Base-by-base conservation (phyloP, 805 yeast species). In the Blastobotrys attinorum region DNA sequence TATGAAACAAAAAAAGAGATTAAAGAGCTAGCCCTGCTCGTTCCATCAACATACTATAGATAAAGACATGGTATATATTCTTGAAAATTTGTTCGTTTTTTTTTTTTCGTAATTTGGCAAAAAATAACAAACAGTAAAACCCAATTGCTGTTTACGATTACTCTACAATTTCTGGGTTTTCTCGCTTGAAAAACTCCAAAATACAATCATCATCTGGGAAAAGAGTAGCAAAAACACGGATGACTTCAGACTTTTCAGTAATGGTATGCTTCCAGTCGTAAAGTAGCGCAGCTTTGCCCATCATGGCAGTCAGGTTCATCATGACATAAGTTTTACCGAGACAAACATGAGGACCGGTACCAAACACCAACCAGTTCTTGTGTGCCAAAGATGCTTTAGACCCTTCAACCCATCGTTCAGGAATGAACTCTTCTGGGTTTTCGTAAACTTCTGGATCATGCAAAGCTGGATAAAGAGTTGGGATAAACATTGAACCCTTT, bases 371-470 rank as follows among this genome's bases (percentile, higher is more conserved):
- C 96, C 96, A 92, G 70, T 89, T 89, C 64, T 83, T 83, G 63
- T 80, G 81, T 33, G 82, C 82, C 67, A 76, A 77, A 58, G 73
- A 76, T 16, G 90, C 94, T 40, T 77, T 68, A 5, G 92, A 73
- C 42, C 88, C 89, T 10, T 66, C 64, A 21, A 60, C 72, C 97
- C 97, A 92, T 71, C 98, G 82, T 61, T 92, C 98, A 40, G 98
- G 98, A 49, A 84, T 79, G 61, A 88, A 92, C 49, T 81, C 83
- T 50, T 92, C 97, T 29, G 98, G 98, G 53, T 90, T 76, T 44
- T 86, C 92, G 62, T 89, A 92, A 41, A 84, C 95, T 67, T 90
- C 97, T 21, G 97, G 96, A 62, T 92, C 98, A 62, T 92, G 98
- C 61, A 92, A 75, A 7, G 97, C 84, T 20, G 98, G 97, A 64